phyloP scores from a whole-genome alignment of 2,329 filamentous ascomycete genomes.

The Westerdykella ornata region DNA sequence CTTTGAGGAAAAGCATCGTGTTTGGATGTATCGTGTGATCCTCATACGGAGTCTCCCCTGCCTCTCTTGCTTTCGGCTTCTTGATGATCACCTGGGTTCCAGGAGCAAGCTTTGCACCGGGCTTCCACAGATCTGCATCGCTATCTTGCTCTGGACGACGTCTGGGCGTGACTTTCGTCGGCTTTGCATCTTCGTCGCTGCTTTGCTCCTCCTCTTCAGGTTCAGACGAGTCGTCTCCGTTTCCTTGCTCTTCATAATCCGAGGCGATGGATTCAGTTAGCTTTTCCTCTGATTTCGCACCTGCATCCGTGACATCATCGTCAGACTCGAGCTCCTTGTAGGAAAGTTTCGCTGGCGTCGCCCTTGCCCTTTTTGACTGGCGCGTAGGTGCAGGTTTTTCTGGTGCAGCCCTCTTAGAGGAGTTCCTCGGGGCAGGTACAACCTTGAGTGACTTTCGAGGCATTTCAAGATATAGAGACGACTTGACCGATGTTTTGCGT shows the following conservation, averaged over 20 bases:
- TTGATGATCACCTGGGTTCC: constrained; percentile 57
- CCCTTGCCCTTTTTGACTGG: constrained; percentile 33
- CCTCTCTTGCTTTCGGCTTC: constrained; percentile 55
- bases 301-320: constrained; percentile 14
- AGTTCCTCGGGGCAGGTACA: constrained; percentile 16
- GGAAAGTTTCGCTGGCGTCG: constrained; percentile 25
- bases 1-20: constrained; percentile 54
- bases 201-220: constrained; percentile 28
- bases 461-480: constrained; percentile 15
- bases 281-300: constrained; percentile 24
- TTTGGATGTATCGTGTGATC: constrained; percentile 57
- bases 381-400: constrained; percentile 23
- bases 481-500: not conserved
- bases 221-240: constrained; percentile 21
- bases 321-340: constrained; percentile 32
- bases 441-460: constrained; percentile 23
- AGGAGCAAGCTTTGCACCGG: constrained; percentile 51
- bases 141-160: constrained; percentile 34
- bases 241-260: constrained; percentile 40
- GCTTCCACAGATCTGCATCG: constrained; percentile 47
- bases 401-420: constrained; percentile 32
- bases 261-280: constrained; percentile 32
- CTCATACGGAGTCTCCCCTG: constrained; percentile 52
- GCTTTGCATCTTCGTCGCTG: constrained; percentile 24
- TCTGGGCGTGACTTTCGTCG: constrained; percentile 20